Conservation (phyloP, 305 asterid species). For the Nicotiana rustica region DNA sequence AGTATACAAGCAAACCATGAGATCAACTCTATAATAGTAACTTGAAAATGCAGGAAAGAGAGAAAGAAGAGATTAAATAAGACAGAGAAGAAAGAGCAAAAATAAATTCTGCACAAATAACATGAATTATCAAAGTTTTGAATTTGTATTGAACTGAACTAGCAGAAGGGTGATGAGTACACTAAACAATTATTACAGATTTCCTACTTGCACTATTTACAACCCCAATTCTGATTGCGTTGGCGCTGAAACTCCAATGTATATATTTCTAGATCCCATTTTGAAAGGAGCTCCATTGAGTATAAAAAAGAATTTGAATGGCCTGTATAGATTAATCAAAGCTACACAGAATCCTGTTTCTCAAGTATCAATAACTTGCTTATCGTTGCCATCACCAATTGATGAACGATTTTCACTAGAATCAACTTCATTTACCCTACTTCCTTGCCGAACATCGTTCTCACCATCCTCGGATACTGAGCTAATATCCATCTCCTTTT, state of each 20-base stretch:
- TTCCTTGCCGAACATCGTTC: conserved; percentile 38
- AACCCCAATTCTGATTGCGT: conserved; percentile 20
- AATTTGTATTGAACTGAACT: not conserved
- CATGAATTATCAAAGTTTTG: not conserved
- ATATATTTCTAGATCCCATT: not conserved
- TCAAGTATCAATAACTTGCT: conserved; percentile 45
- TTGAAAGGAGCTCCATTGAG: not conserved
- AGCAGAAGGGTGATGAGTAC: not conserved
- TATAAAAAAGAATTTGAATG: conserved; percentile 14
- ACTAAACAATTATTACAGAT: not conserved
- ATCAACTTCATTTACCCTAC: conserved; percentile 30
- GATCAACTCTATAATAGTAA: not conserved
- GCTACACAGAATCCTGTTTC: not conserved
- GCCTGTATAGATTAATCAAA: conserved; percentile 20
- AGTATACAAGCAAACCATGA: not conserved
- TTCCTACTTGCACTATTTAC: not conserved
- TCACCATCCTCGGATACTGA: conserved; percentile 62
- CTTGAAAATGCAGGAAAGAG: not conserved
- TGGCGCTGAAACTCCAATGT: not conserved
- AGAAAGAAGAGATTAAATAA: not conserved
- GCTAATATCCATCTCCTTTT: conserved; percentile 59
- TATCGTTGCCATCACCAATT: conserved; percentile 40
- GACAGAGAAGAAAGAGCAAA: not conserved
- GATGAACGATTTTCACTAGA: conserved; percentile 14
- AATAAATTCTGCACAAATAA: not conserved